Evolutionary conservation across 2,329 filamentous ascomycete genomes (phyloP), one percentile per base, ranked within the genome.

Genomic region (Periglandula ipomoeae): DNA sequence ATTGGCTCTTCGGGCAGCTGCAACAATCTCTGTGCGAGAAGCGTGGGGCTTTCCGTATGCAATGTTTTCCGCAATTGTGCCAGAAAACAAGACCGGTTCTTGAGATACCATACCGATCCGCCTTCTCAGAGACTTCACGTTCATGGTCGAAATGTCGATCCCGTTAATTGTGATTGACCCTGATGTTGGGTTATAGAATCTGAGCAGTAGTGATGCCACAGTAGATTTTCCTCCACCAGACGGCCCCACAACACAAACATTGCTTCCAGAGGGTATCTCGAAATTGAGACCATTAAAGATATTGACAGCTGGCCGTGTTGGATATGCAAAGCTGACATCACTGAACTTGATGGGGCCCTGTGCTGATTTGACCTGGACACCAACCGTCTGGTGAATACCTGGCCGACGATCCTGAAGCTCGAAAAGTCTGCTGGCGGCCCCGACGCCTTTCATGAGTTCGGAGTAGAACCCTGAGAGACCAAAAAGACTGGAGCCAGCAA

Each of bases 361-460:
- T 0, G 91, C 91, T 22, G 89, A 95, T 48, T 73, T 76, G 26
- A 98, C 89, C 51, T 81, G 84, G 26, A 75, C 63, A 54, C 93
- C 93, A 46, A 85, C 82, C 0, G 94, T 98, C 19, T 90, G 82
- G n/a, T 84, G 84, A 52, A 97, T 94, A 2, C 82, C 85, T 0
- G 90, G 87, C 50, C 87, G 74, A 53, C 93, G 84, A 65, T 98
- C 93, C 64, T 97, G 90, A 5, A 98, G 78, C 63, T 98, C 93
- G 61, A 98, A 98, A 1, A 98, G 75, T 52, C 93, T 85, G 60
- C 86, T 95, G n/a, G 93, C 93, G 38, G 93, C 93, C 59, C 94
- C 93, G 4, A 95, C 91, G 38, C 94, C 94, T 67, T 98, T 98
- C 93, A 98, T 98, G 53, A 98, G 76, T 64, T 98, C 93, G 0